phyloP scores from a whole-genome alignment of 2,329 filamentous ascomycete genomes.

The Mycogone perniciosa region DNA sequence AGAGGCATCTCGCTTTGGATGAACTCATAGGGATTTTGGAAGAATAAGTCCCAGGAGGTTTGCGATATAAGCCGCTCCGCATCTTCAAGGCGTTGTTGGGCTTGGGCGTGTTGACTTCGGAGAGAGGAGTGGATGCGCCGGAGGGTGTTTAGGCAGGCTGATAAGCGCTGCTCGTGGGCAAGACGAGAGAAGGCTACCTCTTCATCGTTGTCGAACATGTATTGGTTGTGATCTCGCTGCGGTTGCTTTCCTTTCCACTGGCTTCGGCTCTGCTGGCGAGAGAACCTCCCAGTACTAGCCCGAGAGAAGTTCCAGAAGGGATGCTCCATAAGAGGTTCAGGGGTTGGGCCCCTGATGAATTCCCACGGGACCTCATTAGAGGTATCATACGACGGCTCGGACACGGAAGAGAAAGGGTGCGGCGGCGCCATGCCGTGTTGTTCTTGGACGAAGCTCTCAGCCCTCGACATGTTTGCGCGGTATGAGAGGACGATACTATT shows the following conservation, averaged over 20 bases:
- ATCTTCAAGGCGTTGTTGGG: background rate
- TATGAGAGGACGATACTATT: too few species aligned
- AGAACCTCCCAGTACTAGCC: background rate
- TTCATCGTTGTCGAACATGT: too few species aligned
- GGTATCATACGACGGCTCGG: background rate
- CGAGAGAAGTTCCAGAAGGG: background rate
- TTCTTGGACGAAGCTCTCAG: too few species aligned
- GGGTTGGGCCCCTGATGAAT: background rate
- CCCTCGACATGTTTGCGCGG: too few species aligned
- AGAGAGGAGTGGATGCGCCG: background rate
- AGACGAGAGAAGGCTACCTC: background rate
- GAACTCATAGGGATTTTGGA: conserved; percentile 3
- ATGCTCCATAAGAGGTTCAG: background rate
- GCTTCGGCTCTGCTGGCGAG: too few species aligned
- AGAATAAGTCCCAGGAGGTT: conserved; percentile 4
- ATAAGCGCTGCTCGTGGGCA: conserved; percentile 1
- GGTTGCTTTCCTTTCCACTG: too few species aligned
- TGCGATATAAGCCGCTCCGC: background rate
- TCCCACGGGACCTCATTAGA: background rate
- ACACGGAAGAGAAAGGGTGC: background rate
- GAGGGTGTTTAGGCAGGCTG: conserved; percentile 4
- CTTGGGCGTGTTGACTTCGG: background rate
- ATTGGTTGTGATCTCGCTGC: too few species aligned
- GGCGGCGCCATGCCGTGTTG: too few species aligned
- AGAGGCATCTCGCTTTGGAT: conserved; percentile 2